phyloP scores from a whole-genome alignment of 768 basidiomycete species.

The Pluteus cervinus region DNA sequence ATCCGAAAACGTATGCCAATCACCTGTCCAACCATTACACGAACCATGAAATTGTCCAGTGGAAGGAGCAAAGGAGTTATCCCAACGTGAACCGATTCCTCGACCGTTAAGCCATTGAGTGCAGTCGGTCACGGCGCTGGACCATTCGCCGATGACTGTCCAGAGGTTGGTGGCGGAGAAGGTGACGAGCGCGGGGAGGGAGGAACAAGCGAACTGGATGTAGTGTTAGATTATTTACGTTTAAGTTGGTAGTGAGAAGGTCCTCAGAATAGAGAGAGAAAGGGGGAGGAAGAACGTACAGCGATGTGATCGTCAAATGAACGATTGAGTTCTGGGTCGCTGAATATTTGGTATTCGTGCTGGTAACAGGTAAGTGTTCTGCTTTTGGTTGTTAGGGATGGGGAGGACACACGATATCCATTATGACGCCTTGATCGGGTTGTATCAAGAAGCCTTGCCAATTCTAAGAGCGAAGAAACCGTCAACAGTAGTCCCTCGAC shows the following conservation, averaged over 20 bases:
- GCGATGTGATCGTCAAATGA: slow-evolving; percentile 51
- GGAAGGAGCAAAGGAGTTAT: slow-evolving; percentile 39
- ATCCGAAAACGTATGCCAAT: slow-evolving; percentile 47
- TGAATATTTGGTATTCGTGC: slow-evolving; percentile 77
- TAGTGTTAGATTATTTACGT: not conserved
- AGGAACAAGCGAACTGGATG: slow-evolving; percentile 49
- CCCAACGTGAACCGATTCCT: slow-evolving; percentile 65
- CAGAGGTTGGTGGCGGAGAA: slow-evolving; percentile 55
- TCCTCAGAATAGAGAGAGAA: not conserved
- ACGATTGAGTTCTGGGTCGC: slow-evolving; percentile 44
- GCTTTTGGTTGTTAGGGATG: not conserved
- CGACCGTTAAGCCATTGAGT: slow-evolving; percentile 77
- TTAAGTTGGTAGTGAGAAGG: slow-evolving; percentile 1
- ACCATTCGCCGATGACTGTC: slow-evolving; percentile 81
- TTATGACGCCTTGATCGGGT: slow-evolving; percentile 53
- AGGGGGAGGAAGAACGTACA: slow-evolving; percentile 24
- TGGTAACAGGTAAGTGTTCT: slow-evolving; percentile 15
- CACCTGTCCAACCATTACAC: slow-evolving; percentile 60
- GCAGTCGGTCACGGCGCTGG: slow-evolving; percentile 68
- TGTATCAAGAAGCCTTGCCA: slow-evolving; percentile 56
- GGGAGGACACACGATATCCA: slow-evolving; percentile 49
- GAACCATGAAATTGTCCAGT: slow-evolving; percentile 48
- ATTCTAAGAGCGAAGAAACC: slow-evolving; percentile 24
- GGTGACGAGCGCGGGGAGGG: slow-evolving; percentile 34
- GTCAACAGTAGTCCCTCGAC: slow-evolving; percentile 5